Evolutionary conservation across 768 basidiomycete species (phyloP).

Genomic region (Tylopilus rubrobrunneus): DNA sequence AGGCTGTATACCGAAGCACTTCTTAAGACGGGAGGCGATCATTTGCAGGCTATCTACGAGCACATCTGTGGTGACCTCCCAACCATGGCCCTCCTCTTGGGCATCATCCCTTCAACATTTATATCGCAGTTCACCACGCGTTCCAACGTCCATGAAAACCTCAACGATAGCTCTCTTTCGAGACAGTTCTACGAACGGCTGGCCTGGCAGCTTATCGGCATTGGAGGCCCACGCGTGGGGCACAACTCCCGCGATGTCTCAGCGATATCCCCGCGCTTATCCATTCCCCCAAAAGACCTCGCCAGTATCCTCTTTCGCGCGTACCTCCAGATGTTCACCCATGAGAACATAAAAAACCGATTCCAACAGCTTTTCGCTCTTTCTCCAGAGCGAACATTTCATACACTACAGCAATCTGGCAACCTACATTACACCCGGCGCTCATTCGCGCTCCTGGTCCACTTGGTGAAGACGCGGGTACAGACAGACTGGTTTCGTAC

Average conservation of each 20-base stretch:
- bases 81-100: conserved; percentile 24
- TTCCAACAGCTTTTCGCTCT: background rate
- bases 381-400: background rate
- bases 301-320: conserved; percentile 17
- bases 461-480: conserved; percentile 35
- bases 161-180: background rate
- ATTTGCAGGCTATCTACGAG: conserved; percentile 14
- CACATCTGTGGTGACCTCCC: conserved; percentile 24
- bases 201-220: conserved; percentile 19
- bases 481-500: conserved; percentile 39
- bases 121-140: conserved; percentile 23
- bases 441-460: conserved; percentile 45
- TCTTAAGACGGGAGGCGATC: conserved; percentile 10
- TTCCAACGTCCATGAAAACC: conserved; percentile 20
- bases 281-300: conserved; percentile 18
- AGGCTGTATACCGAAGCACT: conserved; percentile 29
- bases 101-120: conserved; percentile 20
- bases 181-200: conserved; percentile 25
- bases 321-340: conserved; percentile 26
- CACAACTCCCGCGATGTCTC: background rate
- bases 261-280: background rate
- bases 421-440: conserved; percentile 46
- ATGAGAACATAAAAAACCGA: conserved; percentile 15
- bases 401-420: conserved; percentile 1
- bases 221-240: background rate